phyloP scores from a whole-genome alignment of 2,329 filamentous ascomycete genomes.

The Pseudogymnoascus sp. region DNA sequence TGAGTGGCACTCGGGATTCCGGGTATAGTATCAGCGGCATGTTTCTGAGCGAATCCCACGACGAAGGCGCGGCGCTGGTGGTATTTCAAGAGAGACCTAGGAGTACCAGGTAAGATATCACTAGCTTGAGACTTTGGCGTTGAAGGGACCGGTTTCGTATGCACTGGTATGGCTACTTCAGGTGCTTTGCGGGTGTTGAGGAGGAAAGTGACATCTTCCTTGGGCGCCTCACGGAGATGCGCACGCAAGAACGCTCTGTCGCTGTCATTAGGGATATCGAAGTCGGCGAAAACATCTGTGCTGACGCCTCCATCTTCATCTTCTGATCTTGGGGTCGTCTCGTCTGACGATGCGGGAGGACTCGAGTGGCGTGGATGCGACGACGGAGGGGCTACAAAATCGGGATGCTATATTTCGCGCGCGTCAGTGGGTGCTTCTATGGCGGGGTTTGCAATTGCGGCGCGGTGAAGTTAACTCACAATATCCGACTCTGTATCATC shows the following conservation, averaged over 20 bases:
- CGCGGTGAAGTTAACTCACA: not conserved
- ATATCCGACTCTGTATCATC: not conserved
- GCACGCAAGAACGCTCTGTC: not conserved
- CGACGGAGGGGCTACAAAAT: slow-evolving; percentile 2
- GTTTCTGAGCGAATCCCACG: not conserved
- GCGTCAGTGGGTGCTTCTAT: not conserved
- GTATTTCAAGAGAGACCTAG: not conserved
- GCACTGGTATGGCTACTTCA: not conserved
- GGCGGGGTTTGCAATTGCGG: not conserved
- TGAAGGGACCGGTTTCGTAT: not conserved
- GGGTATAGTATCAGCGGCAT: not conserved
- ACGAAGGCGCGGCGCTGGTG: not conserved
- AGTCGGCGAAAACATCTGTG: not conserved
- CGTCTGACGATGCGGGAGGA: not conserved
- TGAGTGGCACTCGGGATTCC: not conserved
- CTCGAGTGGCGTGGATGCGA: not conserved
- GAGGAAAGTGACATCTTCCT: slow-evolving; percentile 1
- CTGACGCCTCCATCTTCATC: not conserved
- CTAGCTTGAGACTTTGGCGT: not conserved
- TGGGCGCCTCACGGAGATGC: not conserved
- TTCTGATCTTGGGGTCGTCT: not conserved
- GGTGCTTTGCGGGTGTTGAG: not conserved
- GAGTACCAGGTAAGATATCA: not conserved
- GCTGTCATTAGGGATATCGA: not conserved
- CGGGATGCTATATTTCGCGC: not conserved